Evolutionary conservation across 1,284 basidiomycete genomes (phyloP).

Genomic region (Puccinia brachypodii): DNA sequence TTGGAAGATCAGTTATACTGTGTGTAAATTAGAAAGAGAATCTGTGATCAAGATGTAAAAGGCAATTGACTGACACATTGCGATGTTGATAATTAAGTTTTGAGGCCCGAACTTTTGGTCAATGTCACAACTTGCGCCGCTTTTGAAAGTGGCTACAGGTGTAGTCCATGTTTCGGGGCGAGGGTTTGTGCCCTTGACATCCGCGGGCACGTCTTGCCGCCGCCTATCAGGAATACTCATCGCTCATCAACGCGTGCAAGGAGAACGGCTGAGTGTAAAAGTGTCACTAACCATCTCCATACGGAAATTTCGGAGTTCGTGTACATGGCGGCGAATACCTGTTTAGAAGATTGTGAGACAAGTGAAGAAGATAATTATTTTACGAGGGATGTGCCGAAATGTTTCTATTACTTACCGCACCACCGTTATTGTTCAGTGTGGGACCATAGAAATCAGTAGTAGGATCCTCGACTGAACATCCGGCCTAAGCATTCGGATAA

Average conservation of each 20-base stretch:
- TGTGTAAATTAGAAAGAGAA: background rate
- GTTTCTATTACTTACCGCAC: conserved; percentile 5
- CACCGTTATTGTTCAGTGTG: background rate
- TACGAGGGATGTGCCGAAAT: no score
- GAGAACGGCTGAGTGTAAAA: background rate
- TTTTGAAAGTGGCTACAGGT: conserved; percentile 25
- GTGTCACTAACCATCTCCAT: conserved; percentile 17
- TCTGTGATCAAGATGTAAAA: background rate
- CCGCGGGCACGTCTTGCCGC: conserved; percentile 12
- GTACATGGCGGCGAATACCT: conserved; percentile 28
- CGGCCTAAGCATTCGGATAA: background rate
- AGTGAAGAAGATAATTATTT: no score
- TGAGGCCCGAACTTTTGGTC: conserved; percentile 20
- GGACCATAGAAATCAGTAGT: conserved; percentile 19
- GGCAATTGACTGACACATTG: conserved; percentile 20
- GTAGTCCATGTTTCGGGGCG: conserved; percentile 15
- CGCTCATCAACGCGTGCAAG: background rate
- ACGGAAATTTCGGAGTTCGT: conserved; percentile 28
- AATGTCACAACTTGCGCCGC: conserved; percentile 24
- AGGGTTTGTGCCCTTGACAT: background rate
- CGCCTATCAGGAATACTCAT: background rate
- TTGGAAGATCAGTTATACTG: background rate
- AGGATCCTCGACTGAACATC: conserved; percentile 27
- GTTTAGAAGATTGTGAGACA: background rate
- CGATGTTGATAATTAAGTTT: conserved; percentile 25